phyloP scores from a whole-genome alignment of 1,284 basidiomycete genomes.

The Leccinum pachyderme region DNA sequence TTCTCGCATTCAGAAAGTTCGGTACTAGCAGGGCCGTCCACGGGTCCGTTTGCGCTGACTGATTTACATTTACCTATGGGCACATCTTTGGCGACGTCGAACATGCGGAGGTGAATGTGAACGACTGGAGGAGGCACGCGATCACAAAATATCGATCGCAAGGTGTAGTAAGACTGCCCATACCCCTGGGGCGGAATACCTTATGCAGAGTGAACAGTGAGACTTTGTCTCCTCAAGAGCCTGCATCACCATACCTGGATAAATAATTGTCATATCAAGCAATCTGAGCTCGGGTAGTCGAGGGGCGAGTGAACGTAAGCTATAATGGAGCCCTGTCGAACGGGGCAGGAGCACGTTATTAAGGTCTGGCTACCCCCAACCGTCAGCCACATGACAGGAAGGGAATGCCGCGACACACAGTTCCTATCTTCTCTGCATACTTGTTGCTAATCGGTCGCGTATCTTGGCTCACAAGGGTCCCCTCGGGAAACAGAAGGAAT shows the following conservation, averaged over 20 bases:
- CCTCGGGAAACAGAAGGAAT: constrained; percentile 90
- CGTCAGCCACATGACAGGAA: constrained; percentile 7
- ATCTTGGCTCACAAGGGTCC: constrained; percentile 82
- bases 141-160: constrained; percentile 86
- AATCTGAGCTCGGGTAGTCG: constrained; percentile 77
- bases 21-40: constrained; percentile 41
- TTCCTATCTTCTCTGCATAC: constrained; percentile 79
- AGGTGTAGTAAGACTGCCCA: constrained; percentile 84
- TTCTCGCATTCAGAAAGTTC: constrained; percentile 72
- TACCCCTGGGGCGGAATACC: constrained; percentile 69
- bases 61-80: constrained; percentile 59
- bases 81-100: constrained; percentile 62
- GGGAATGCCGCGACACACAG: constrained; percentile 52
- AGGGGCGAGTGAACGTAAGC: constrained; percentile 76
- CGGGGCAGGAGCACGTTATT: constrained; percentile 81
- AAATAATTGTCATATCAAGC: constrained; percentile 87
- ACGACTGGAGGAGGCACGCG: constrained; percentile 82
- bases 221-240: neutral
- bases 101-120: constrained; percentile 82
- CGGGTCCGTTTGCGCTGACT: constrained; percentile 30
- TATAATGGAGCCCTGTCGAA: constrained; percentile 88
- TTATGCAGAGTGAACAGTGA: constrained; percentile 27
- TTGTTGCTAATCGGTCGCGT: constrained; percentile 82
- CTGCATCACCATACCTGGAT: constrained; percentile 60
- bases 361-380: constrained; percentile 64